Evolutionary conservation across 2,329 filamentous ascomycete genomes (phyloP).

Genomic region (Ustulina deusta): DNA sequence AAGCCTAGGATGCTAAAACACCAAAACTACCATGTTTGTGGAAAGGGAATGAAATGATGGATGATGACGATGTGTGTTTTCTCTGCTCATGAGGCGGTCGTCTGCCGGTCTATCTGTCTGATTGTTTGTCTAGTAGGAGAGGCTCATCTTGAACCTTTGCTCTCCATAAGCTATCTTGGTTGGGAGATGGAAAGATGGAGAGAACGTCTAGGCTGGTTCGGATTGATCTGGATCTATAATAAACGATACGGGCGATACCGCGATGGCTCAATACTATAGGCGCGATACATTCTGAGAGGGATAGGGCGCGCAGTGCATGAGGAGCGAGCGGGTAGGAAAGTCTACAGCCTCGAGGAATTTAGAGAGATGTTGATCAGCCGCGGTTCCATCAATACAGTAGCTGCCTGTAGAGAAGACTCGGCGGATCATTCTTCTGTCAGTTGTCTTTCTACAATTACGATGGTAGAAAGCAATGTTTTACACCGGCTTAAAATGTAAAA

Average conservation of each 20-base stretch:
- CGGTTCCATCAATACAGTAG: not conserved
- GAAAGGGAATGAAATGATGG: not conserved
- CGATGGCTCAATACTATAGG: not conserved
- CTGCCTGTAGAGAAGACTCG: not conserved
- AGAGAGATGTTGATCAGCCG: not conserved
- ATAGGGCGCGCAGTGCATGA: not conserved
- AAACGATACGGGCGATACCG: not conserved
- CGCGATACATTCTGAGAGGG: not conserved
- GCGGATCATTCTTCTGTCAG: not conserved
- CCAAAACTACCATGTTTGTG: not conserved
- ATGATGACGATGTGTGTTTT: not conserved
- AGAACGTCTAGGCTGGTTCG: not conserved
- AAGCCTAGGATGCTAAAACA: not conserved
- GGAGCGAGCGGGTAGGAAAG: not conserved
- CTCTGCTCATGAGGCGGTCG: not conserved
- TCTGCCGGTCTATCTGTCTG: too few relatives aligned
- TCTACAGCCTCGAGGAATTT: not conserved
- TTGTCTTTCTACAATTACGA: not conserved
- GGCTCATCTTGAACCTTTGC: not conserved
- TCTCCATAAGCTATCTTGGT: too few relatives aligned
- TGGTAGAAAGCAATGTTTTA: not conserved
- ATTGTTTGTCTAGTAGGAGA: not conserved
- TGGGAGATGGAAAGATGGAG: not conserved
- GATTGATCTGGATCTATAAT: not conserved
- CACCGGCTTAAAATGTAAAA: not conserved